Conservation (phyloP, 352 stramenopile species). For the Phytophthora nicotianae region DNA sequence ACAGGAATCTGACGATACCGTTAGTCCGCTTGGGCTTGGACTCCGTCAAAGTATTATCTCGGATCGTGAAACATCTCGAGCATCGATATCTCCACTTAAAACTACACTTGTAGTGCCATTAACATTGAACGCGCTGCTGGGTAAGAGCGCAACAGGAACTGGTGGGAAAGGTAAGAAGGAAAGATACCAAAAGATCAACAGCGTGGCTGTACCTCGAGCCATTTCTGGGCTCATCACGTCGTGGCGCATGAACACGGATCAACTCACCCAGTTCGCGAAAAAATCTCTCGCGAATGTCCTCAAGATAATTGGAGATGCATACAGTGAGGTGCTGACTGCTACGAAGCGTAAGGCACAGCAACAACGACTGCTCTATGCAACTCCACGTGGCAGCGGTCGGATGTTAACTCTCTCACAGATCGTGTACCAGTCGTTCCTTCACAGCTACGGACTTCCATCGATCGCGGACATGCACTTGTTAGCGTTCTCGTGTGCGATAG, state of each 20-base stretch:
- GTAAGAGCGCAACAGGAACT: constrained; percentile 16
- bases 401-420: constrained; percentile 68
- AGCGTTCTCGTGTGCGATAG: constrained; percentile 71
- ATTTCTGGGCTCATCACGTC: constrained; percentile 77
- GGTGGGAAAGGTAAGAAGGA: constrained; percentile 47
- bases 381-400: constrained; percentile 28
- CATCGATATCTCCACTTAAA: constrained; percentile 26
- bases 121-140: constrained; percentile 62
- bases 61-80: constrained; percentile 2
- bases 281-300: constrained; percentile 73
- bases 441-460: constrained; percentile 74
- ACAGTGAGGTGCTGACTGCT: constrained; percentile 72
- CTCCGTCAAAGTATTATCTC: neutral
- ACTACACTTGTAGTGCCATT: constrained; percentile 28
- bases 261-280: constrained; percentile 80
- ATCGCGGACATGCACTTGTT: constrained; percentile 86
- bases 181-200: constrained; percentile 83
- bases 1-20: constrained; percentile 2
- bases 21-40: constrained; percentile 1
- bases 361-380: constrained; percentile 24
- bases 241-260: constrained; percentile 84
- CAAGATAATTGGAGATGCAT: constrained; percentile 73
- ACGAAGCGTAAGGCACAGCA: constrained; percentile 53
- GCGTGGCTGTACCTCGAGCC: constrained; percentile 56
- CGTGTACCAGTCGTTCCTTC: constrained; percentile 84